Evolutionary conservation across 2,329 filamentous ascomycete genomes (phyloP).

Genomic region (Beauveria varroae): DNA sequence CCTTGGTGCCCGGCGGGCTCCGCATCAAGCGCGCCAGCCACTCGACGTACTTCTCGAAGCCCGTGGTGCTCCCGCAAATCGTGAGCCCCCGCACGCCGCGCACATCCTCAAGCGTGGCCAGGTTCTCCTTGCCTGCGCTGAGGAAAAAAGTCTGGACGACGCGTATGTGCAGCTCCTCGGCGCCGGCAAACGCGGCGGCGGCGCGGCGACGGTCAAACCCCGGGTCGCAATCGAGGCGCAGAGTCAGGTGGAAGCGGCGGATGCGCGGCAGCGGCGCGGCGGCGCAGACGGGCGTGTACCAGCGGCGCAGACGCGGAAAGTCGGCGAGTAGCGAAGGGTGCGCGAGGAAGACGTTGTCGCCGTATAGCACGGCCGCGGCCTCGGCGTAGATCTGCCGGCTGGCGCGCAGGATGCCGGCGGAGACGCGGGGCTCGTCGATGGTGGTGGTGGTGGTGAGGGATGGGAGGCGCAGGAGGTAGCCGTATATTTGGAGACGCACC

Average conservation of each 20-base stretch:
- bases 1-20: conserved; percentile 17
- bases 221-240: conserved; percentile 34
- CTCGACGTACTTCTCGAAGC: conserved; percentile 33
- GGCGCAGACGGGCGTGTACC: conserved; percentile 25
- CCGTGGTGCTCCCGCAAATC: conserved; percentile 30
- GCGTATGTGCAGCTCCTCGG: conserved; percentile 33
- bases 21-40: conserved; percentile 34
- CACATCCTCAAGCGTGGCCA: conserved; percentile 35
- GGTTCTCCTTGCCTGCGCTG: conserved; percentile 29
- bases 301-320: conserved; percentile 31
- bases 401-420: conserved; percentile 28
- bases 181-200: conserved; percentile 27
- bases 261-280: conserved; percentile 25
- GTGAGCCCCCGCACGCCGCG: conserved; percentile 29
- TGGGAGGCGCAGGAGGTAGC: conserved; percentile 32
- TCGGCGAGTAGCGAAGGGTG: conserved; percentile 32
- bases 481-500: conserved; percentile 40
- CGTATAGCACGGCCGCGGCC: conserved; percentile 33
- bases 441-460: conserved; percentile 8
- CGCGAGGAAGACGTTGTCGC: conserved; percentile 35
- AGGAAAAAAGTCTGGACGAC: conserved; percentile 31
- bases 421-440: conserved; percentile 11
- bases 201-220: conserved; percentile 24
- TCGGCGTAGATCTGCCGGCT: conserved; percentile 35
- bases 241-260: conserved; percentile 30